These are phyloP conservation scores for Harringtonia aguacate DNA, from an alignment of 2,329 filamentous ascomycete genomes.

Conservation along the genomic window DNA sequence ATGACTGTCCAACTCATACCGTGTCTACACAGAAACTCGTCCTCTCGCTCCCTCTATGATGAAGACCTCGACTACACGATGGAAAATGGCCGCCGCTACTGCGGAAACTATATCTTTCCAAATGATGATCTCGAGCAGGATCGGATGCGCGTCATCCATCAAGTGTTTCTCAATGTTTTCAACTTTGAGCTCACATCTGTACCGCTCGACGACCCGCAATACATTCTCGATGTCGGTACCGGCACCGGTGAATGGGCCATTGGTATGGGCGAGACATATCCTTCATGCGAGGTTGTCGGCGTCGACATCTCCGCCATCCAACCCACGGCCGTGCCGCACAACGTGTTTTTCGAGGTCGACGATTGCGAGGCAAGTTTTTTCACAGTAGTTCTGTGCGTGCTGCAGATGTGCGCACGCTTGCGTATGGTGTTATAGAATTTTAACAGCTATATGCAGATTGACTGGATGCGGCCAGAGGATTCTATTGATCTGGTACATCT, in stretches of 20 bases:
- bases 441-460: conserved; percentile 14
- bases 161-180: conserved; percentile 21
- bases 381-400: conserved; percentile 8
- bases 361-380: conserved; percentile 33
- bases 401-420: too few species aligned
- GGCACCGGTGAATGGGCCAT: conserved; percentile 44
- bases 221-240: conserved; percentile 48
- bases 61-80: conserved; percentile 34
- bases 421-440: background rate
- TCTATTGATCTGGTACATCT: conserved; percentile 47
- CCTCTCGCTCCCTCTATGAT: conserved; percentile 20
- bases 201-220: conserved; percentile 23
- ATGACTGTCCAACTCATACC: background rate
- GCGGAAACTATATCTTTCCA: conserved; percentile 47
- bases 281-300: conserved; percentile 44
- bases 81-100: conserved; percentile 50
- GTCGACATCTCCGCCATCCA: conserved; percentile 50
- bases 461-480: conserved; percentile 43
- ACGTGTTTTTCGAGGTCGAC: conserved; percentile 49
- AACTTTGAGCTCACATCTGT: conserved; percentile 22
- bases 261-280: conserved; percentile 42
- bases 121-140: conserved; percentile 46
- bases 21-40: conserved; percentile 16
- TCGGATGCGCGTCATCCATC: conserved; percentile 21
- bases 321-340: conserved; percentile 43